Conservation (phyloP, 306 rosid species). For the Pyrus pyrifolia region DNA sequence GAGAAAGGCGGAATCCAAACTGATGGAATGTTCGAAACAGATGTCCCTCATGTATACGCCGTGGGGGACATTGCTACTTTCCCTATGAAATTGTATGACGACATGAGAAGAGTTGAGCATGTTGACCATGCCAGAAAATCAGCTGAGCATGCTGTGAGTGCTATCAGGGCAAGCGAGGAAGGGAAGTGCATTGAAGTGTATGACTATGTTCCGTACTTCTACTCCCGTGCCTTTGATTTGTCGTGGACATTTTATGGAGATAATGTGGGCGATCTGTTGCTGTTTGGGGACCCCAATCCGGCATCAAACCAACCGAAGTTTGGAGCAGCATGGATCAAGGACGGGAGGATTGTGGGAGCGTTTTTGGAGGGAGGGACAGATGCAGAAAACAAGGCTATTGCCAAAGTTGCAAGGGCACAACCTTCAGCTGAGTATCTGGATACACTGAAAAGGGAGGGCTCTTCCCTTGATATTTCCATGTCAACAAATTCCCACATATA, state of each 20-base stretch:
- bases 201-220: constrained; percentile 32
- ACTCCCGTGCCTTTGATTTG: constrained; percentile 31
- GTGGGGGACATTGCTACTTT: constrained; percentile 35
- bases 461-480: constrained; percentile 12
- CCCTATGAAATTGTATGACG: constrained; percentile 24
- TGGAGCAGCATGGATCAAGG: constrained; percentile 35
- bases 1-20: constrained; percentile 33
- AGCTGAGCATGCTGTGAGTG: constrained; percentile 36
- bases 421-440: constrained; percentile 11
- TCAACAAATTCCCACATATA: background rate
- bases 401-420: constrained; percentile 27
- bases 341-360: constrained; percentile 33
- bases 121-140: constrained; percentile 46
- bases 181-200: constrained; percentile 18
- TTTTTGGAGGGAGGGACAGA: constrained; percentile 40
- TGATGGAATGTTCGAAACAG: constrained; percentile 25
- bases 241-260: constrained; percentile 44
- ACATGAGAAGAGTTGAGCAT: constrained; percentile 40
- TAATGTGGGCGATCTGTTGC: constrained; percentile 30
- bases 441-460: constrained; percentile 18
- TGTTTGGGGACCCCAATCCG: constrained; percentile 22
- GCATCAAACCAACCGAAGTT: constrained; percentile 23
- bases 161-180: constrained; percentile 22
- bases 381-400: constrained; percentile 37
- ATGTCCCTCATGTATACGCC: constrained; percentile 22